These are phyloP conservation scores for Cardamine chenopodiifolia DNA, from an alignment of 345 rosid species.

Conservation along the genomic window DNA sequence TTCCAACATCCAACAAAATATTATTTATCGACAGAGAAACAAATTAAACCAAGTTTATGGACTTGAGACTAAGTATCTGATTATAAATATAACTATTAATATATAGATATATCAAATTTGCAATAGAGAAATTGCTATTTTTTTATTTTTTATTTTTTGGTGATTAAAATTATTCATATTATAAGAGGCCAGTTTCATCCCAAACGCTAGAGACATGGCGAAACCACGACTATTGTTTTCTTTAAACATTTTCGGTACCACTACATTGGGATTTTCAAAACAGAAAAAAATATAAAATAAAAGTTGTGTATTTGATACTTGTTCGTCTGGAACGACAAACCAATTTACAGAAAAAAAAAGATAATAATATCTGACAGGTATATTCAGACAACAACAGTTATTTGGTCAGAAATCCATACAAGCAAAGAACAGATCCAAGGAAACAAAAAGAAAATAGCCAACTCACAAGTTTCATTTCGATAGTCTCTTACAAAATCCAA, in stretches of 20 bases:
- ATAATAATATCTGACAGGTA: neutral
- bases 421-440: neutral
- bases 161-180: too few relatives aligned
- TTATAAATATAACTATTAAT: too few relatives aligned
- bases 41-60: neutral
- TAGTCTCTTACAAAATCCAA: neutral
- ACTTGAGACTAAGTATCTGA: too few relatives aligned
- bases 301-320: neutral
- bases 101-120: too few relatives aligned
- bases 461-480: neutral
- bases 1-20: constrained; percentile 31
- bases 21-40: neutral
- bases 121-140: too few relatives aligned
- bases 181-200: neutral
- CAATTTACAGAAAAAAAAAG: neutral
- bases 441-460: too few relatives aligned
- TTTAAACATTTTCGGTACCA: neutral
- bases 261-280: too few relatives aligned
- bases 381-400: constrained; percentile 7
- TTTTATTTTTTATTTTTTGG: too few relatives aligned
- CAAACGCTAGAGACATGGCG: neutral
- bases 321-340: neutral
- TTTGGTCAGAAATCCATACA: constrained; percentile 13
- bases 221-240: neutral
- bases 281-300: too few relatives aligned